Evolutionary conservation across 305 asterid genomes (phyloP), one percentile per base, ranked within the genome.

Genomic region (Solanum hybrid): DNA sequence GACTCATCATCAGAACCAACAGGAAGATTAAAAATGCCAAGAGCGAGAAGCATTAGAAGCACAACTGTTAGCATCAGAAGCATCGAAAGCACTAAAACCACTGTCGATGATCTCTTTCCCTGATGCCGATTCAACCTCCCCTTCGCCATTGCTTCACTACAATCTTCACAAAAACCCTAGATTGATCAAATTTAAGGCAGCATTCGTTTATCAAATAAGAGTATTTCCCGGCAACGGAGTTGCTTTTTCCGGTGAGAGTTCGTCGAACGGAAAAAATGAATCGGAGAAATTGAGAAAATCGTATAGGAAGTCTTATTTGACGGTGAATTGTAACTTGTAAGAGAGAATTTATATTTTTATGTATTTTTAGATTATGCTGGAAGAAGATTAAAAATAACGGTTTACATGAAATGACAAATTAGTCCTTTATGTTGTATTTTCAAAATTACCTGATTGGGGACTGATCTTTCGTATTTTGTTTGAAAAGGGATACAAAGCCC

Each of bases 1-100:
- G 92, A 27, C 4, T 93, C 93, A 2, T 92, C 94, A 10, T 93
- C 95, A 86, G 94, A 91, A 88, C 92, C 95, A 84, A 95, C 85
- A 69, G 99, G 99, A 11, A 95, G 94, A 82, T 96, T 94, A 10
- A 95, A 90, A 86, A 94, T 94, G 79, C 99, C 99, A 20, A 95
- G 94, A 78, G 98, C 98, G 38, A 95, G 93, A 90, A 96, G 97
- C 95, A 96, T 92, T 89, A 96, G 87, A 29, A 95, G 94, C 86
- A 96, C 98, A 46, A 96, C 90, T 26, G 98, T 87, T 42, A 96
- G 93, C 98, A 95, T 95, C 16, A 96, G 92, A 17, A 96, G 94
- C 96, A 95, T 93, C 72, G 92, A 90, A 9, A 96, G 96, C 64
- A 95, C 95, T 94, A 95, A 89, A 73, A 92, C 91, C 56, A 91